phyloP scores from a whole-genome alignment of 129 eudicot genomes.

The Flaveria sonorensis region DNA sequence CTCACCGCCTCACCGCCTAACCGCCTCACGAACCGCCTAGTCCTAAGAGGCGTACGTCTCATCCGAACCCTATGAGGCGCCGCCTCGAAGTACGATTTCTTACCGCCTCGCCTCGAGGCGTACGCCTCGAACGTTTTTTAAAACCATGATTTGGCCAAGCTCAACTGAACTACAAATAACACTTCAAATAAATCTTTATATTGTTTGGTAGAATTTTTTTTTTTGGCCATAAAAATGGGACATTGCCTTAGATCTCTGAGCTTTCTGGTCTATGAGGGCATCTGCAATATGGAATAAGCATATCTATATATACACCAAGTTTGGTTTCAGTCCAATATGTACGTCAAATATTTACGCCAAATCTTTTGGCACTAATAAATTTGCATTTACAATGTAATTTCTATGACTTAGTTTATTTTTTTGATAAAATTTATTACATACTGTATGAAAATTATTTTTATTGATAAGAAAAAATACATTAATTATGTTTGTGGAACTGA shows the following conservation, averaged over 20 bases:
- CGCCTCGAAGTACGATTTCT: no score
- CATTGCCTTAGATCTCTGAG: background rate
- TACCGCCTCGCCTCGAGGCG: no score
- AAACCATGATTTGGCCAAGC: constrained; percentile 20
- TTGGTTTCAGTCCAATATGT: background rate
- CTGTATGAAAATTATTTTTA: background rate
- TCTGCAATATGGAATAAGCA: background rate
- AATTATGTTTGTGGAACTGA: no score
- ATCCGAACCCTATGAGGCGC: no score
- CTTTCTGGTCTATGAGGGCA: constrained; percentile 5
- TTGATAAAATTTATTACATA: background rate
- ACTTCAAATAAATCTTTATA: background rate
- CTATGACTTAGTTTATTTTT: background rate
- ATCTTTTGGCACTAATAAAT: background rate
- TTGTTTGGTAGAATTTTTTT: background rate
- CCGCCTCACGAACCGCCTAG: no score
- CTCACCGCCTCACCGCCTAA: no score
- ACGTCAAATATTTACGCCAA: background rate
- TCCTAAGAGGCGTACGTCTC: no score
- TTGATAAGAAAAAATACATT: no score
- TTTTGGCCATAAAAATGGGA: background rate
- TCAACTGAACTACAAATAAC: background rate
- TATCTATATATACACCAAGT: background rate
- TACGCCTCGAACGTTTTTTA: no score
- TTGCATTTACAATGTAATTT: background rate